Conservation (phyloP, 768 basidiomycete genomes). For the Myochromella boudieri region DNA sequence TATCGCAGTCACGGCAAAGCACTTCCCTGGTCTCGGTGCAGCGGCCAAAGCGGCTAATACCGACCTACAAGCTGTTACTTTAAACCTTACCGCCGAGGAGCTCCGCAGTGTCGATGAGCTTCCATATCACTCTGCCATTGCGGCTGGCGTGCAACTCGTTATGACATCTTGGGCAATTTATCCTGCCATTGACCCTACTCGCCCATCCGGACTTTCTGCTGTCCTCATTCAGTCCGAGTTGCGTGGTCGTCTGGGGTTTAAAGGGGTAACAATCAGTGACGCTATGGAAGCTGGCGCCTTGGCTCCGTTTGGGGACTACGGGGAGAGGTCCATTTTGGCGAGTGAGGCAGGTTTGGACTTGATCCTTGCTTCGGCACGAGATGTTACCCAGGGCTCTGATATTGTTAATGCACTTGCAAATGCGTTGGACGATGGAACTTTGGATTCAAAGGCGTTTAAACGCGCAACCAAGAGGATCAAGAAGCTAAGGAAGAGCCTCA, state of each 20-base stretch:
- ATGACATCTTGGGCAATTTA: constrained; percentile 18
- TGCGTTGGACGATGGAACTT: constrained; percentile 11
- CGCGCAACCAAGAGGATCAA: constrained; percentile 10
- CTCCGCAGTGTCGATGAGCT: constrained; percentile 15
- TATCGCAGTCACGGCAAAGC: constrained; percentile 15
- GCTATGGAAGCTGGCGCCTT: constrained; percentile 14
- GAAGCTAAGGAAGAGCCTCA: constrained; percentile 10
- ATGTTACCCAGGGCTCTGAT: constrained; percentile 6
- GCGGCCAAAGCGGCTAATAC: constrained; percentile 8
- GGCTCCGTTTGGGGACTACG: constrained; percentile 7
- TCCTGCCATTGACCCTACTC: constrained; percentile 10
- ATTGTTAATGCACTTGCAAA: constrained; percentile 15
- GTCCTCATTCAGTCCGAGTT: constrained; percentile 11
- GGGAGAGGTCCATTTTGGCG: constrained; percentile 14
- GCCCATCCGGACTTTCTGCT: constrained; percentile 13
- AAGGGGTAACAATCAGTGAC: constrained; percentile 15
- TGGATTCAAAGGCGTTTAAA: constrained; percentile 10
- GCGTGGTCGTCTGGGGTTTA: constrained; percentile 14
- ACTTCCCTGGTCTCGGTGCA: constrained; percentile 18
- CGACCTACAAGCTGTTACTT: constrained; percentile 11
- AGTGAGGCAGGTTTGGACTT: constrained; percentile 16
- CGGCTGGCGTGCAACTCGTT: constrained; percentile 13
- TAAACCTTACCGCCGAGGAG: constrained; percentile 8
- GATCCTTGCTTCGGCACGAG: constrained; percentile 8
- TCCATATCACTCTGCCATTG: constrained; percentile 13